Base-by-base conservation (phyloP, 2,329 filamentous ascomycete species). In the Verticillium nubilum region DNA sequence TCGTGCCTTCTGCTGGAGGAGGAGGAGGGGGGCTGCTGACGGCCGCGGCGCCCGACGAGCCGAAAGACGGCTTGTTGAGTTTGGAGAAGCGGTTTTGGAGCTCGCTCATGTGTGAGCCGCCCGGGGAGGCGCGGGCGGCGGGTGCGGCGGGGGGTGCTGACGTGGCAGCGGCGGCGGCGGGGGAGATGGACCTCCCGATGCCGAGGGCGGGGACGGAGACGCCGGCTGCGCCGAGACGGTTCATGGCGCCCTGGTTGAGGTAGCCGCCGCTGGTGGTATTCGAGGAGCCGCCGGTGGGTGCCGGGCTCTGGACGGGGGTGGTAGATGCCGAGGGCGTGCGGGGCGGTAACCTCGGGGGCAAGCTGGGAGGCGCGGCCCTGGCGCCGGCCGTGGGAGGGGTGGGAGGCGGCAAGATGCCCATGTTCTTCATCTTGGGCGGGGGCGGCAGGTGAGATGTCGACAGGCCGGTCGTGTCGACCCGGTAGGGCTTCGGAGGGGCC, bases 181-280 rank as follows among this genome's bases (percentile, higher is more conserved):
- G 57, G 60, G 65, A 29, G 19, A 70, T 61, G 27, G 69, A 64
- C 29, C 56, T 71, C 3, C 86, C 87, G 62, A 96, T 96, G 5
- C 89, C 89, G 4, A 97, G 78, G 0, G 83, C 89, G 0, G 92
- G 88, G 0, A 97, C 91, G 0, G 87, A 90, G 5, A 97, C 80
- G 1, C 92, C 92, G 1, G 90, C 87, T 37, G 86, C 82, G 12
- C 87, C 85, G 9, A 97, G 79, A 50, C 91, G 82, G 60, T 76
- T 80, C 59, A 88, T 71, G 5, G 91, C 87, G 5, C 80, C 83
- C 67, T 80, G 76, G 66, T 84, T 84, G 33, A 83, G 64, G 31
- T 73, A 68, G 17, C 70, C 66, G 50, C 61, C 59, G 19, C 61
- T 61, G 70, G 75, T 61, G 69, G 77, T 64, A 60, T 70, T 69